Base-by-base conservation (phyloP, 495 filamentous ascomycete species). In the Aspergillus hancockii region DNA sequence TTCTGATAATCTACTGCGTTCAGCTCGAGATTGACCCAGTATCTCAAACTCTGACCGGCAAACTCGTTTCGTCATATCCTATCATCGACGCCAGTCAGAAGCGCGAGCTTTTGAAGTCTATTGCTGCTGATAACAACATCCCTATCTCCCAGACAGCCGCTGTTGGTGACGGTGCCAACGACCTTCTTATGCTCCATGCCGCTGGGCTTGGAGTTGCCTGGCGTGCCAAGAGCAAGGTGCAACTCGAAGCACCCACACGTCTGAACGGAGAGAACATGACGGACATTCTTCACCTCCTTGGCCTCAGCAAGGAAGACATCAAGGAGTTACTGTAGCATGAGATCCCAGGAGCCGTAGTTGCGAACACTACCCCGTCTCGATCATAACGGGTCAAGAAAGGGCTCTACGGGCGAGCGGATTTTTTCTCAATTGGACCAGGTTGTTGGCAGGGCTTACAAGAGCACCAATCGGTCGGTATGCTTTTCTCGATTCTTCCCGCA, bases 111-210 rank as follows among this genome's bases (percentile, higher is more conserved):
- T 81, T 98, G 34, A 74, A 87, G 2, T 81, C 89, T 67, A 90
- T 98, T 59, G 91, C 94, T 0, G 78, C 77, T 14, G 82, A 89
- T 53, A 86, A 95, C 64, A 79, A 78, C 23, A 86, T 96, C 46
- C 67, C 83, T 1, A 71, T 93, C 16, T 79, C 86, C n/a, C 88
- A 95, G 72, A 88, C 90, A 13, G 75, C 97, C 28, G 90, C 91
- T 10, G 88, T 97, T 1, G 94, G 94, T 13, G 94, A 98, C 66
- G 94, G 94, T 23, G 93, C 94, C 40, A 98, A 98, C 66, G 94
- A 98, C 66, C 77, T 98, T 38, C 80, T 89, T 43, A 98, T 98
- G 94, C 90, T 98, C 75, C 80, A 83, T 28, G 85, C 85, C 50
- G 93, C 94, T 18, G 94, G 93, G 6, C 73, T 97, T 56, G 94